A percentile compares a stretch with the other conserved stretches of the same genome.
Evolutionary conservation across 2,329 filamentous ascomycete genomes (phyloP).

Genomic region (Pyrenochaeta sp.): DNA sequence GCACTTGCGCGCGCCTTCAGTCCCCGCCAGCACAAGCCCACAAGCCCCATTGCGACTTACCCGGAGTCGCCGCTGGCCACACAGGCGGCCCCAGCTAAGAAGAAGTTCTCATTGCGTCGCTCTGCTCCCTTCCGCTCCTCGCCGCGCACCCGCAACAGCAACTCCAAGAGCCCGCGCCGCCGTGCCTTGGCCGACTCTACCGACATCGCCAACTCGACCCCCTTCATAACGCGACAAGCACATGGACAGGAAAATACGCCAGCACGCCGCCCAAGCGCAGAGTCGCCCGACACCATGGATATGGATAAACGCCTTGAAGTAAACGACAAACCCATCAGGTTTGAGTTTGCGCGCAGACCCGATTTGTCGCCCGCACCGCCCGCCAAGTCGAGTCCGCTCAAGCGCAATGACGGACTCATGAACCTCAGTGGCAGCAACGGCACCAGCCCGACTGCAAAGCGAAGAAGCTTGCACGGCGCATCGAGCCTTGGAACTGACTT

Average conservation of each 20-base stretch:
- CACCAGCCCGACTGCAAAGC: slow-evolving; percentile 88
- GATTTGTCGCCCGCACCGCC: slow-evolving; percentile 53
- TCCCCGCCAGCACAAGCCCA: slow-evolving; percentile 56
- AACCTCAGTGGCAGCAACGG: slow-evolving; percentile 80
- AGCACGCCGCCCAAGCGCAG: slow-evolving; percentile 40
- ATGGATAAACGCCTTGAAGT: slow-evolving; percentile 55
- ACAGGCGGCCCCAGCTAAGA: slow-evolving; percentile 68
- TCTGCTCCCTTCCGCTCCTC: slow-evolving; percentile 63
- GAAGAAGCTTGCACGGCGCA: slow-evolving; percentile 83
- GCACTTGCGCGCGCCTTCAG: slow-evolving; percentile 56
- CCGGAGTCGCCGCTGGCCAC: slow-evolving; percentile 64
- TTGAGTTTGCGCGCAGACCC: slow-evolving; percentile 52
- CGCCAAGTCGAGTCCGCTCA: slow-evolving; percentile 80
- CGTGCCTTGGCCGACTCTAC: slow-evolving; percentile 71
- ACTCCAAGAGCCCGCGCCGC: slow-evolving; percentile 80
- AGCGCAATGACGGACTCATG: slow-evolving; percentile 91
- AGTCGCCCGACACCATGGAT: slow-evolving; percentile 34
- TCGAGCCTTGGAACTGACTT: slow-evolving; percentile 69
- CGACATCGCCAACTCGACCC: slow-evolving; percentile 74
- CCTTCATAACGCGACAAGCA: slow-evolving; percentile 58
- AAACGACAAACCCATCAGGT: slow-evolving; percentile 57
- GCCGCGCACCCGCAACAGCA: slow-evolving; percentile 70
- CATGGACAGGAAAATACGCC: slow-evolving; percentile 58
- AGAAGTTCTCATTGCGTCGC: slow-evolving; percentile 60
- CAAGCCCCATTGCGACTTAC: slow-evolving; percentile 59